Percentiles rank a stretch among this genome's conserved stretches.
phyloP scores from a whole-genome alignment of 2,329 filamentous ascomycete genomes.

The Talaromyces sp. region DNA sequence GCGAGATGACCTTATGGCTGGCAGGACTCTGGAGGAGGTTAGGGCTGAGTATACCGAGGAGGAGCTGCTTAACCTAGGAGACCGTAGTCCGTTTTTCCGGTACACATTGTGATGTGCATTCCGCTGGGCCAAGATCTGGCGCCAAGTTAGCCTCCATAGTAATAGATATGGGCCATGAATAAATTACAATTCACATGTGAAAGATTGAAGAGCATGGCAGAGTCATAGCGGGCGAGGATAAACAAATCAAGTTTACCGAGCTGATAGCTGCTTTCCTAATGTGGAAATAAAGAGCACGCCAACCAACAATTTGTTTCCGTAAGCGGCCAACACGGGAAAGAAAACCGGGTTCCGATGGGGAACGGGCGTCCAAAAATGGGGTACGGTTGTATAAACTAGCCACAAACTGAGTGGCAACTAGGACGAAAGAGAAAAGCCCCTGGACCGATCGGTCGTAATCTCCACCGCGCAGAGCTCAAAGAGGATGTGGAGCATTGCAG shows the following conservation, averaged over 20 bases:
- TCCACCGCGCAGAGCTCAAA: background rate
- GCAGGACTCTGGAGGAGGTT: background rate
- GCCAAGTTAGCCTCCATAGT: background rate
- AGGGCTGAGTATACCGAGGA: slow-evolving; percentile 6
- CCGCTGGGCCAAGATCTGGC: background rate
- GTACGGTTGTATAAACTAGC: background rate
- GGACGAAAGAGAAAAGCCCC: background rate
- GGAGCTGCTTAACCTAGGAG: slow-evolving; percentile 9
- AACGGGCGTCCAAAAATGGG: background rate
- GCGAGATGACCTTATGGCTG: background rate
- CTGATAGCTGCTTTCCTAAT: background rate
- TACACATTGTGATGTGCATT: background rate
- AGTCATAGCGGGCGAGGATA: background rate
- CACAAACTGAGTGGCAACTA: background rate
- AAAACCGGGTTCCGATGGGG: background rate
- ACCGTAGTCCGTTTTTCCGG: background rate
- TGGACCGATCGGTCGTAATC: background rate
- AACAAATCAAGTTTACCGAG: background rate
- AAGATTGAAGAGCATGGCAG: background rate
- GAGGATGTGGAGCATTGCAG: background rate
- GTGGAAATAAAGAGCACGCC: background rate
- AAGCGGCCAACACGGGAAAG: background rate
- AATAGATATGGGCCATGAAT: background rate
- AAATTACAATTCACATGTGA: background rate
- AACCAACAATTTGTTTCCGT: background rate